Evolutionary conservation across 345 rosid species (phyloP).

Genomic region (Salix purpurea): DNA sequence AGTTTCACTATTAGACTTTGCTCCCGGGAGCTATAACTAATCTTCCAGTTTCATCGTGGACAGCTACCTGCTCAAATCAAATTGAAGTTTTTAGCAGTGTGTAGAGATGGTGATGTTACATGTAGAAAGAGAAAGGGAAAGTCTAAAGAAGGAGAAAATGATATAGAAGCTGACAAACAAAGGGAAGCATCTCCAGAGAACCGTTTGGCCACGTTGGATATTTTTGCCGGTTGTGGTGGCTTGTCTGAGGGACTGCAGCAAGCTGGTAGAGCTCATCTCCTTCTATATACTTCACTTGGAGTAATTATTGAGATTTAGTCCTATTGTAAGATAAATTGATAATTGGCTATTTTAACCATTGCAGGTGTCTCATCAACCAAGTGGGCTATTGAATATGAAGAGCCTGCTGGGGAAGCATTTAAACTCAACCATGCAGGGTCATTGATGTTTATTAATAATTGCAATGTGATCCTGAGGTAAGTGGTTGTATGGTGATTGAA

Average conservation of each 20-base stretch:
- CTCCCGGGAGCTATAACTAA: conserved; percentile 5
- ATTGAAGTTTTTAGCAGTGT: conserved; percentile 40
- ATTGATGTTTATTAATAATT: conserved; percentile 61
- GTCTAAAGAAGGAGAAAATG: conserved; percentile 48
- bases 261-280: conserved; percentile 41
- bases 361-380: conserved; percentile 65
- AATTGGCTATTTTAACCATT: not conserved
- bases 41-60: conserved; percentile 9
- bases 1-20: not conserved
- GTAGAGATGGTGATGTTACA: conserved; percentile 38
- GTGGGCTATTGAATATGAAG: conserved; percentile 94
- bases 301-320: not conserved
- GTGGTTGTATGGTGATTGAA: not conserved
- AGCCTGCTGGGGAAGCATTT: conserved; percentile 84
- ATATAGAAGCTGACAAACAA: conserved; percentile 31
- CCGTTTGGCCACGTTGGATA: conserved; percentile 60
- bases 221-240: conserved; percentile 90
- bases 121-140: conserved; percentile 76
- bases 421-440: conserved; percentile 65
- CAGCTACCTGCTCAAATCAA: conserved; percentile 61
- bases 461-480: conserved; percentile 81
- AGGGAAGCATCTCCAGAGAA: conserved; percentile 29
- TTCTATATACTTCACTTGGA: not conserved
- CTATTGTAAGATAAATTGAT: not conserved
- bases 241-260: conserved; percentile 62